phyloP scores from a whole-genome alignment of 1,284 basidiomycete species.

The Tylopilus orsonianus region DNA sequence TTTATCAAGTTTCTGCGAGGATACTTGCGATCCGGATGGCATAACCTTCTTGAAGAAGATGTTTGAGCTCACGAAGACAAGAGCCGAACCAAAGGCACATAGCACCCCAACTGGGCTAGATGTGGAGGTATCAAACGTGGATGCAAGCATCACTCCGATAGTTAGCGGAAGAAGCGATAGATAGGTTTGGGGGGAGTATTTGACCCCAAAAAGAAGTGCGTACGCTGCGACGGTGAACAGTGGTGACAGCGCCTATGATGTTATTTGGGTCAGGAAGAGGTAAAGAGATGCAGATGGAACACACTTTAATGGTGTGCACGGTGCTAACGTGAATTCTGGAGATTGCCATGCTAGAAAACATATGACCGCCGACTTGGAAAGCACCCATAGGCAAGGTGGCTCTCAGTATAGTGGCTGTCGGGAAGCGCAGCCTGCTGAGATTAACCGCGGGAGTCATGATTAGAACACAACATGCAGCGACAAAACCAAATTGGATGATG shows the following conservation, averaged over 20 bases:
- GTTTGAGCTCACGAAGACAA: constrained; percentile 97
- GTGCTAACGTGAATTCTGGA: constrained; percentile 96
- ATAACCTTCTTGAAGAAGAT: constrained; percentile 99
- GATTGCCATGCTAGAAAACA: constrained; percentile 96
- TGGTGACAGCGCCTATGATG: constrained; percentile 84
- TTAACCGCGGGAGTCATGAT: constrained; percentile 73
- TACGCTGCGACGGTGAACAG: constrained; percentile 97
- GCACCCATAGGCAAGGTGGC: constrained; percentile 90
- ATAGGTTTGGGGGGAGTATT: constrained; percentile 91
- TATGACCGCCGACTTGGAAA: constrained; percentile 96
- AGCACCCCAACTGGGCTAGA: constrained; percentile 83
- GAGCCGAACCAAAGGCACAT: constrained; percentile 91
- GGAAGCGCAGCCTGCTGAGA: constrained; percentile 66
- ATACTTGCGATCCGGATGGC: constrained; percentile 59
- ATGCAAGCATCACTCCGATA: constrained; percentile 95
- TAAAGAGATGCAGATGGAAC: constrained; percentile 17
- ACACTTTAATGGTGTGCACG: constrained; percentile 97
- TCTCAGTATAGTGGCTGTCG: constrained; percentile 70
- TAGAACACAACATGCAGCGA: constrained; percentile 82
- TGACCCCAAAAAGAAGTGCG: constrained; percentile 88
- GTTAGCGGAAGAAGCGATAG: constrained; percentile 93
- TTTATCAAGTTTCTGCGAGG: constrained; percentile 88
- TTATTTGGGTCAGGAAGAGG: constrained; percentile 8
- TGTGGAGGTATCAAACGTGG: constrained; percentile 87
- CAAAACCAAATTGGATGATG: constrained; percentile 96